Percentiles rank a stretch among this genome's conserved stretches.
Evolutionary conservation across 2,329 filamentous ascomycete species (phyloP).

Genomic region (Amauroascus verrucosus): DNA sequence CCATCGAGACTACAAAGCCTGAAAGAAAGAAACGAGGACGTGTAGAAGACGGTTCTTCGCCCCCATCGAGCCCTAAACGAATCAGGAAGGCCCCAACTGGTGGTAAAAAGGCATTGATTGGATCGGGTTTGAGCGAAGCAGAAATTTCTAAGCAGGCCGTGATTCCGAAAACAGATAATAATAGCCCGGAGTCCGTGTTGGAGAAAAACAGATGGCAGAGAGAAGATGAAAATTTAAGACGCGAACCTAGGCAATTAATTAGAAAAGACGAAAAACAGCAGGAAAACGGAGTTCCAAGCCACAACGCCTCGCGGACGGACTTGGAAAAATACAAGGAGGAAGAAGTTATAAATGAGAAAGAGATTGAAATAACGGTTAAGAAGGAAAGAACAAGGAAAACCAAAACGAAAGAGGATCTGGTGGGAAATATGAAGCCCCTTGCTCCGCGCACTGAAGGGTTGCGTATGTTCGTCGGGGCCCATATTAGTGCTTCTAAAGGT

Average conservation of each 20-base stretch:
- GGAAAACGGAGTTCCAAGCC: background rate
- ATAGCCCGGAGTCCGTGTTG: background rate
- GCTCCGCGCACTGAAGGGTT: slow-evolving; percentile 59
- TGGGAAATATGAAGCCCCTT: slow-evolving; percentile 7
- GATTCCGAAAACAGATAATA: background rate
- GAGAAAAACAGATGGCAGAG: background rate
- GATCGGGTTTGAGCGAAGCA: background rate
- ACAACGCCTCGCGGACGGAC: background rate
- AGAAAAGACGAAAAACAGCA: background rate
- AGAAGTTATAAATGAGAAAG: slow-evolving; percentile 15
- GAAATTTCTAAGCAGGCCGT: background rate
- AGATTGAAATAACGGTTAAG: slow-evolving; percentile 18
- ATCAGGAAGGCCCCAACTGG: background rate
- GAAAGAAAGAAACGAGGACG: slow-evolving; percentile 1
- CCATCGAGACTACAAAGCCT: background rate
- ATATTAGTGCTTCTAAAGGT: slow-evolving; percentile 85
- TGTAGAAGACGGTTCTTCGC: background rate
- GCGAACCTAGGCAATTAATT: background rate
- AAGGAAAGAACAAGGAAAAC: slow-evolving; percentile 32
- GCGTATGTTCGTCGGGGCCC: slow-evolving; percentile 80
- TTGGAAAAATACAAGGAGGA: slow-evolving; percentile 11
- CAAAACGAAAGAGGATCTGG: slow-evolving; percentile 35
- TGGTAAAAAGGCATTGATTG: background rate
- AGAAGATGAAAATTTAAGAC: background rate
- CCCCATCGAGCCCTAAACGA: background rate